phyloP scores from a whole-genome alignment of 139 green algal species.

The Eudorina sp. region DNA sequence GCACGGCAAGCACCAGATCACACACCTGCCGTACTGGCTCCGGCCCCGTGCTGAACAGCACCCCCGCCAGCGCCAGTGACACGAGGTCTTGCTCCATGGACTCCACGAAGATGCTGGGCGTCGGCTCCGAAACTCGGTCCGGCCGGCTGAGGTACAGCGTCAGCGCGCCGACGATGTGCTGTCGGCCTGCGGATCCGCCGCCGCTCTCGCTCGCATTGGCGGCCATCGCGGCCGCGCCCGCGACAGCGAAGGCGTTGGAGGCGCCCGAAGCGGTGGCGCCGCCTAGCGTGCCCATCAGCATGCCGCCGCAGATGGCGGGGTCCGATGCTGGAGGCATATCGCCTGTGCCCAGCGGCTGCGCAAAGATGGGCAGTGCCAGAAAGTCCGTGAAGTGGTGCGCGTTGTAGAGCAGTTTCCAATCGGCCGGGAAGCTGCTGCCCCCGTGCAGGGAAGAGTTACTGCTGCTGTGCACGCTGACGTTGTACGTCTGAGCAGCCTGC shows the following conservation, averaged over 20 bases:
- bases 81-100: constrained; percentile 37
- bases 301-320: background rate
- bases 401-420: constrained; percentile 49
- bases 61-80: background rate
- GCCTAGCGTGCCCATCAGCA: background rate
- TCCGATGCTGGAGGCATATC: background rate
- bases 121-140: background rate
- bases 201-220: background rate
- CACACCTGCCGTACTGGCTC: constrained; percentile 33
- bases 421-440: background rate
- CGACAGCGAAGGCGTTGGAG: background rate
- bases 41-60: constrained; percentile 6
- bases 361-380: constrained; percentile 9
- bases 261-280: background rate
- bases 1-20: constrained; percentile 40
- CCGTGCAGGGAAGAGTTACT: background rate
- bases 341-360: background rate
- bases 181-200: background rate
- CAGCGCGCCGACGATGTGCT: constrained; percentile 24
- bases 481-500: constrained; percentile 13
- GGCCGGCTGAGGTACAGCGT: constrained; percentile 34
- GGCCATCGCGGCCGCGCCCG: background rate
- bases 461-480: background rate
- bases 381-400: constrained; percentile 40
- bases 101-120: constrained; percentile 14